Conservation (phyloP, 805 yeast genomes). For the Candida sithepensis region DNA sequence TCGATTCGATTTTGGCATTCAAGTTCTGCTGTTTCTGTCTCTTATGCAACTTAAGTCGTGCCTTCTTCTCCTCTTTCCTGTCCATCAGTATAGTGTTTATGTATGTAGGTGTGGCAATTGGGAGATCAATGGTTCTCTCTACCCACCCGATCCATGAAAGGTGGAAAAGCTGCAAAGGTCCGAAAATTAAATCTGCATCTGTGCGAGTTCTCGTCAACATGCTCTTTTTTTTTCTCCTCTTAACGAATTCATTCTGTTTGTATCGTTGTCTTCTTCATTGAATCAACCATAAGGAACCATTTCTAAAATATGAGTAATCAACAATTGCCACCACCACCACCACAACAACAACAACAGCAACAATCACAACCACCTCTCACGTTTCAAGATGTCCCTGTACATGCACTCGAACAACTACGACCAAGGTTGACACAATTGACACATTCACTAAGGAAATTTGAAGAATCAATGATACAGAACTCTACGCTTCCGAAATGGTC, state of each 20-base stretch:
- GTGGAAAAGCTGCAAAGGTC: neutral
- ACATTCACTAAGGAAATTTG: constrained; percentile 55
- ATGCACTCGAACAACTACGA: constrained; percentile 59
- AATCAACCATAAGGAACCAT: neutral
- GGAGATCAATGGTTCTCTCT: too few species aligned
- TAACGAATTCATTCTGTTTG: too few species aligned
- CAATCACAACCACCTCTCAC: constrained; percentile 16
- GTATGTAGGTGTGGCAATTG: too few species aligned
- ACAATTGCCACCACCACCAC: neutral
- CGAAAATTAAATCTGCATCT: neutral
- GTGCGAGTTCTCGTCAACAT: neutral
- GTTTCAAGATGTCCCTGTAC: constrained; percentile 48
- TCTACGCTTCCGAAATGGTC: constrained; percentile 47
- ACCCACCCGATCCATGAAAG: too few species aligned
- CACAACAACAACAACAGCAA: neutral
- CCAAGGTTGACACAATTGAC: constrained; percentile 59
- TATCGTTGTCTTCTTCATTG: too few species aligned
- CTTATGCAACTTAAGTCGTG: constrained; percentile 3
- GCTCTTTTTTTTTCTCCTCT: neutral
- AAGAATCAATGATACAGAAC: constrained; percentile 45
- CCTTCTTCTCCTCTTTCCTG: constrained; percentile 5
- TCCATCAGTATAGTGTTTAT: too few species aligned
- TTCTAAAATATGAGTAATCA: neutral
- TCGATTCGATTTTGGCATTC: constrained; percentile 5
- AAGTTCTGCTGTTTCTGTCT: constrained; percentile 8